phyloP scores from a whole-genome alignment of 148 eudicot genomes.

The Chenopodium suecicum region DNA sequence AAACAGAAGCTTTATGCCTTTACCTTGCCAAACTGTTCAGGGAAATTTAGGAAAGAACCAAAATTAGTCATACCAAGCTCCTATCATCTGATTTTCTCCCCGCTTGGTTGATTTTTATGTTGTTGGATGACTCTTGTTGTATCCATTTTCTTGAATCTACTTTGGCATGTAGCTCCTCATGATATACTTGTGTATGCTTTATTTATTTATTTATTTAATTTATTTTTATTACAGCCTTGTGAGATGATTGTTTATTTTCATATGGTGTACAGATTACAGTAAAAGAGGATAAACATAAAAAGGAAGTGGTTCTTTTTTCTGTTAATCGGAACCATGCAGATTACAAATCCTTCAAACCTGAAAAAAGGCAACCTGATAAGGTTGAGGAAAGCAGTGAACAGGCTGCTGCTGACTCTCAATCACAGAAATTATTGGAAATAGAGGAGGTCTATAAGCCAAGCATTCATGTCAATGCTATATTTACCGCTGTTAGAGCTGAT shows the following conservation, averaged over 20 bases:
- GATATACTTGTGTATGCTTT: background rate
- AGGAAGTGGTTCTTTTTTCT: constrained; percentile 67
- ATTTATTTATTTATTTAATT: background rate
- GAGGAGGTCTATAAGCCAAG: constrained; percentile 82
- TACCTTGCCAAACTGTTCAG: constrained; percentile 1
- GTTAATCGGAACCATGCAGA: constrained; percentile 74
- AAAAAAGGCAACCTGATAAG: constrained; percentile 60
- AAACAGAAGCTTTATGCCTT: background rate
- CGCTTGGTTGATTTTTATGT: background rate
- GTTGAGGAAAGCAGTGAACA: constrained; percentile 44
- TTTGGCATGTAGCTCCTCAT: background rate
- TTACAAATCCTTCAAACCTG: constrained; percentile 79
- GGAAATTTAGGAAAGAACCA: background rate
- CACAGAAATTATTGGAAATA: constrained; percentile 52
- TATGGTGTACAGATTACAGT: constrained; percentile 59
- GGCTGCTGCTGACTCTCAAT: constrained; percentile 38
- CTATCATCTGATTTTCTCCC: background rate
- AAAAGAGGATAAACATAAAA: constrained; percentile 92
- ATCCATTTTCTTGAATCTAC: background rate
- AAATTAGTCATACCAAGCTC: background rate
- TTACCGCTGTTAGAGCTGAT: constrained; percentile 79
- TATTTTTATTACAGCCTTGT: background rate
- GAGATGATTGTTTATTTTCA: background rate
- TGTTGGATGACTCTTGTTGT: background rate
- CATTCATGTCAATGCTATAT: constrained; percentile 73